Percentiles rank a stretch among this genome's conserved stretches.
These are phyloP conservation scores for Talaromyces islandicus DNA, from an alignment of 2,329 filamentous ascomycete genomes.

Conservation along the genomic window DNA sequence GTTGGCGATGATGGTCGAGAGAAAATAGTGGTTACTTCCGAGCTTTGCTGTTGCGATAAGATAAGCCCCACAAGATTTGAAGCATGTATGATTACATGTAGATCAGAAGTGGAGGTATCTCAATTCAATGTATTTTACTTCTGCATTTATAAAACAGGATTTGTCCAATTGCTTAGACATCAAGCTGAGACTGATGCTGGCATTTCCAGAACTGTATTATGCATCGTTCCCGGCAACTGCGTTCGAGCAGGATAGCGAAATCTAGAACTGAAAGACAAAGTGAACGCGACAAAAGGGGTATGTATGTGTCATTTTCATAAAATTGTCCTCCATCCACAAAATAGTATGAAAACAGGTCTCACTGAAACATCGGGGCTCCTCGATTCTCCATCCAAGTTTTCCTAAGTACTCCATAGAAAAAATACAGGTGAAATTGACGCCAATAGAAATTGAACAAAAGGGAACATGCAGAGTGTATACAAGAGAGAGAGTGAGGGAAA, in stretches of 20 bases:
- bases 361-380: not conserved
- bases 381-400: constrained; percentile 5
- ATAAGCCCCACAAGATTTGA: not conserved
- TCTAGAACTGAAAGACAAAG: not conserved
- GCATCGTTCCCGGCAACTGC: not conserved
- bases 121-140: not conserved
- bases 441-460: not conserved
- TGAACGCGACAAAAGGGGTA: constrained; percentile 4
- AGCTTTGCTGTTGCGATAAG: not conserved
- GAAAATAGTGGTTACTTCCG: not conserved
- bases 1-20: not conserved
- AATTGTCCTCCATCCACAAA: not conserved
- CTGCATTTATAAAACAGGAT: not conserved
- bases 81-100: too few species aligned
- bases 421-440: constrained; percentile 5
- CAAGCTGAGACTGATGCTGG: not conserved
- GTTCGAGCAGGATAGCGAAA: not conserved
- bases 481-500: not conserved
- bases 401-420: constrained; percentile 5
- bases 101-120: not conserved
- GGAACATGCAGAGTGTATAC: not conserved
- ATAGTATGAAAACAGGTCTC: constrained; percentile 2
- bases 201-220: not conserved
- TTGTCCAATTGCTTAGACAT: not conserved
- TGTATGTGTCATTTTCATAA: constrained; percentile 3